Conservation (phyloP, 2,329 filamentous ascomycete species). For the Drechslera avenae region DNA sequence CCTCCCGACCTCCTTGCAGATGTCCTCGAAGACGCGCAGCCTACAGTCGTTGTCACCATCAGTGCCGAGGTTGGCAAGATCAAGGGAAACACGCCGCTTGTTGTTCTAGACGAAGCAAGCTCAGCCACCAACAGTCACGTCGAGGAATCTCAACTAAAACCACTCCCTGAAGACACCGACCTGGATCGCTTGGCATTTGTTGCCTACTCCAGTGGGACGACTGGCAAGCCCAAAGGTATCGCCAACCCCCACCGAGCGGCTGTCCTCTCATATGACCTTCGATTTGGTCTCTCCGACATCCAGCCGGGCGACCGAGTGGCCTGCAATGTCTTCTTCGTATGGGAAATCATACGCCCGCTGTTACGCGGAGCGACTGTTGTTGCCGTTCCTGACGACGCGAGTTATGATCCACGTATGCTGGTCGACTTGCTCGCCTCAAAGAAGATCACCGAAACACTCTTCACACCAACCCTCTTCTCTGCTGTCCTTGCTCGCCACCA, state of each 20-base stretch:
- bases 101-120: constrained; percentile 63
- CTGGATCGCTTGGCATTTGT: constrained; percentile 77
- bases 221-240: constrained; percentile 80
- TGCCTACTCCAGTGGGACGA: constrained; percentile 80
- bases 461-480: constrained; percentile 80
- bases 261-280: constrained; percentile 73
- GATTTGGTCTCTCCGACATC: constrained; percentile 73
- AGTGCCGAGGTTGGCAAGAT: constrained; percentile 68
- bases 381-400: constrained; percentile 74
- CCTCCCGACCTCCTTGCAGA: constrained; percentile 74
- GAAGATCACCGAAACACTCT: constrained; percentile 77
- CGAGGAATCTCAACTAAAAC: constrained; percentile 54
- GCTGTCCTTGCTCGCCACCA: constrained; percentile 74
- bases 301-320: constrained; percentile 75
- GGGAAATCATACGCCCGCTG: constrained; percentile 80
- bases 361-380: constrained; percentile 77
- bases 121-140: constrained; percentile 29
- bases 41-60: constrained; percentile 72
- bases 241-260: constrained; percentile 77
- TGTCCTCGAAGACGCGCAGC: constrained; percentile 76
- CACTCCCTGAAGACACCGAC: constrained; percentile 67
- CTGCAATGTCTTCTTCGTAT: constrained; percentile 88
- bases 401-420: constrained; percentile 76
- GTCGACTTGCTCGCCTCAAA: constrained; percentile 71
- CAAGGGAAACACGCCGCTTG: constrained; percentile 65